Conservation (phyloP, 306 rosid genomes). For the Oemleria cerasiformis region DNA sequence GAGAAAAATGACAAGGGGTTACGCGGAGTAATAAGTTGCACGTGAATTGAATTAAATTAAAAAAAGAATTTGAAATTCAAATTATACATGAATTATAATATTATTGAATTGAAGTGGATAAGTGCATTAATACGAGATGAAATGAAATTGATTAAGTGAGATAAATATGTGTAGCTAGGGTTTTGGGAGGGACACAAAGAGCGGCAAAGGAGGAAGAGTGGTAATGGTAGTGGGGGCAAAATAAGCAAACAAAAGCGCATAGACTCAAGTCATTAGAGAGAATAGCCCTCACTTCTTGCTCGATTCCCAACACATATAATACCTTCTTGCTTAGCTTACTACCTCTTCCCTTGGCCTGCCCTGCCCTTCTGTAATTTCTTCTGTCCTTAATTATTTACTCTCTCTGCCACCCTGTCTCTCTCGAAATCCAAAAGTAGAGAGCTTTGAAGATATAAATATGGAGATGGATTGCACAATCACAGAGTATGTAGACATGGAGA, state of each 20-base stretch:
- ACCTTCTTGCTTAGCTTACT: background rate
- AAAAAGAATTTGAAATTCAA: too few relatives aligned
- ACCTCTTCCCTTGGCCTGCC: background rate
- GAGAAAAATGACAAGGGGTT: too few relatives aligned
- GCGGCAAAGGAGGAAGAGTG: conserved; percentile 68
- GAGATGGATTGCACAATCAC: background rate
- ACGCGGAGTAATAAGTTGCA: conserved; percentile 16
- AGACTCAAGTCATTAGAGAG: too few relatives aligned
- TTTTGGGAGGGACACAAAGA: conserved; percentile 65
- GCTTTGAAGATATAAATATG: conserved; percentile 26
- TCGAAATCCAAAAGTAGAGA: conserved; percentile 26
- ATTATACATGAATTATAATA: too few relatives aligned
- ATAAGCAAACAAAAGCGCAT: background rate
- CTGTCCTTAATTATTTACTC: conserved; percentile 36
- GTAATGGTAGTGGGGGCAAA: conserved; percentile 4
- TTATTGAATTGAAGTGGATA: too few relatives aligned
- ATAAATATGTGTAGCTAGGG: conserved; percentile 3
- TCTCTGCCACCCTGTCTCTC: background rate
- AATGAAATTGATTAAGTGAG: background rate
- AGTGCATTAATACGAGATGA: background rate
- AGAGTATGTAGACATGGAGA: conserved; percentile 30
- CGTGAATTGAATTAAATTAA: background rate
- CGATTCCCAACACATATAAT: background rate
- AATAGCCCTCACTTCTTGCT: background rate
- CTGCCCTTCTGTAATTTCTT: background rate